These are phyloP conservation scores for Polyporus arcularius DNA, from an alignment of 768 basidiomycete genomes.

Conservation along the genomic window DNA sequence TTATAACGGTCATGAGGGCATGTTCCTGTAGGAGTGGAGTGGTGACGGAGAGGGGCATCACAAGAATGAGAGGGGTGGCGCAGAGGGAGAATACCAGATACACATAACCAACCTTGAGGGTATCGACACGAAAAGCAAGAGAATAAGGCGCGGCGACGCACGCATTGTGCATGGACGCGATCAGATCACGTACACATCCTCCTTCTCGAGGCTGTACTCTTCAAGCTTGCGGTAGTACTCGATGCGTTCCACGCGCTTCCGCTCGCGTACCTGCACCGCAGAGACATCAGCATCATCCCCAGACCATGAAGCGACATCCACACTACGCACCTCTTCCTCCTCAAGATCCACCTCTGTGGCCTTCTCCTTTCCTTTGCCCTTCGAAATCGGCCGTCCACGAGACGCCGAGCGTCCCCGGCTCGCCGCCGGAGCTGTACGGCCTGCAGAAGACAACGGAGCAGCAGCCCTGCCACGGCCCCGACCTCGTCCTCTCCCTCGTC, in stretches of 20 bases:
- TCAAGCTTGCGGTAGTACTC: constrained; percentile 29
- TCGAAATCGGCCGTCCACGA: constrained; percentile 10
- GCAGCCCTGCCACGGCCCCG: constrained; percentile 7
- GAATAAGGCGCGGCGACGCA: not conserved
- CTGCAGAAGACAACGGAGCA: not conserved
- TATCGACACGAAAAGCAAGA: not conserved
- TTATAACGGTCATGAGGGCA: no score
- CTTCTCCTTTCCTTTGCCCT: constrained; percentile 19
- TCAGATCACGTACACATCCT: constrained; percentile 47
- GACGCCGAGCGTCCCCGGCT: constrained; percentile 13
- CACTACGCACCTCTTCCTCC: constrained; percentile 25
- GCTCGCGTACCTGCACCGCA: constrained; percentile 22
- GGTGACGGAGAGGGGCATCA: constrained; percentile 42
- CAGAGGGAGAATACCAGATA: no score
- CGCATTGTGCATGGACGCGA: constrained; percentile 27
- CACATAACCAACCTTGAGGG: no score
- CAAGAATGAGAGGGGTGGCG: not conserved
- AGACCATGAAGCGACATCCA: not conserved
- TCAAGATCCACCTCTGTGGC: constrained; percentile 19
- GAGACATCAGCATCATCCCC: not conserved
- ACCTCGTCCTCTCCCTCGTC: constrained; percentile 6
- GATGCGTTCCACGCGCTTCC: constrained; percentile 25
- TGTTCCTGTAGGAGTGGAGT: constrained; percentile 54
- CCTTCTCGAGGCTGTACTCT: constrained; percentile 30
- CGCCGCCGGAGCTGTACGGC: not conserved